A percentile compares a stretch with the other conserved stretches of the same genome.
Evolutionary conservation across 345 rosid species (phyloP).

Genomic region (Rhizophora mangle): DNA sequence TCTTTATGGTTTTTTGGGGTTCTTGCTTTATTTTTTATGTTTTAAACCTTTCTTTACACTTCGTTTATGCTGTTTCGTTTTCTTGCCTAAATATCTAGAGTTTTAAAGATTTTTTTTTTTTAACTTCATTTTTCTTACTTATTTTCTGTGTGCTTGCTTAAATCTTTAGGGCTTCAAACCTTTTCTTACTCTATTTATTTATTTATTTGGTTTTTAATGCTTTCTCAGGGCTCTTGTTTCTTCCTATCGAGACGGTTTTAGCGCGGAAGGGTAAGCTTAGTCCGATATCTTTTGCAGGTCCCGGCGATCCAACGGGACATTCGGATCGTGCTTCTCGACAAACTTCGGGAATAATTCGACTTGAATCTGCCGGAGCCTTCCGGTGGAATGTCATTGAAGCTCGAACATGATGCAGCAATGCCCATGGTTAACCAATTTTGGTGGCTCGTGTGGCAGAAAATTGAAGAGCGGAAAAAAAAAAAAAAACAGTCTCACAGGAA

Average conservation of each 20-base stretch:
- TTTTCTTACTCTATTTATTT: no score
- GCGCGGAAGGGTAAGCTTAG: conserved; percentile 45
- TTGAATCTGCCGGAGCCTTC: background rate
- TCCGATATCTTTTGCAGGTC: conserved; percentile 59
- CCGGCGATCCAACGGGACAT: conserved; percentile 61
- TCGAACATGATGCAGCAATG: conserved; percentile 64
- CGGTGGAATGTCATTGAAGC: conserved; percentile 30
- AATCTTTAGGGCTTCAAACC: background rate
- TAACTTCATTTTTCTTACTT: background rate
- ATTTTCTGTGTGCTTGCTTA: background rate
- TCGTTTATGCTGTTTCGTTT: background rate
- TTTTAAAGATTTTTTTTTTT: no score
- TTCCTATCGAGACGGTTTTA: conserved; percentile 27
- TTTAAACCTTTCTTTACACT: background rate
- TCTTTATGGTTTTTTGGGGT: no score
- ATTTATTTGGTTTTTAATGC: no score
- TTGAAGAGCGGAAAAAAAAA: no score
- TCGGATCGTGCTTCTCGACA: conserved; percentile 64
- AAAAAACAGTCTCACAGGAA: no score
- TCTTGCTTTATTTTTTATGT: no score
- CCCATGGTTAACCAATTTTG: conserved; percentile 67
- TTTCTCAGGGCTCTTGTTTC: conserved; percentile 45
- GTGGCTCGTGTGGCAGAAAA: conserved; percentile 36
- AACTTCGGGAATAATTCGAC: conserved; percentile 68
- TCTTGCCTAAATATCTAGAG: background rate